Evolutionary conservation across 495 filamentous ascomycete species (phyloP).

Genomic region (Talaromyces wortmannii): DNA sequence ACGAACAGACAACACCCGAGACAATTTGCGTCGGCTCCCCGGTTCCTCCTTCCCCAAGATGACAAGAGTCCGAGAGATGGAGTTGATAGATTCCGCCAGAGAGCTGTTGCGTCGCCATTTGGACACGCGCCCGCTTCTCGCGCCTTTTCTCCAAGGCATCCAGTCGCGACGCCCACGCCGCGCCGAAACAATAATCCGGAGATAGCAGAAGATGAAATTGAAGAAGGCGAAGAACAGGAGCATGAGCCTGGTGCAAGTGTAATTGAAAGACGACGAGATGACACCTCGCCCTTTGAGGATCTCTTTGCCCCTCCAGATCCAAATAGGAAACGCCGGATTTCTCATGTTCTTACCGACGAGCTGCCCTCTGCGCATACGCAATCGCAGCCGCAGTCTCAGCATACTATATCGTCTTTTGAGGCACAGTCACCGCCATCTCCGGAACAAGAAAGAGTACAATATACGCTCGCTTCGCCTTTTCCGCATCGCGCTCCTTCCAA

Average conservation of each 20-base stretch:
- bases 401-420: neutral
- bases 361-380: neutral
- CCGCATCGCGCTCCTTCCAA: neutral
- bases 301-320: neutral
- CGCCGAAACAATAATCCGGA: neutral
- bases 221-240: neutral
- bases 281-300: neutral
- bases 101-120: neutral
- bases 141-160: neutral
- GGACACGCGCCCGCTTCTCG: neutral
- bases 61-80: neutral
- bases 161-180: neutral
- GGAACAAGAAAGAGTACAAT: neutral
- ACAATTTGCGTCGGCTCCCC: constrained; percentile 36
- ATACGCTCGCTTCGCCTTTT: neutral
- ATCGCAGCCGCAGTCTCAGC: neutral
- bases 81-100: neutral
- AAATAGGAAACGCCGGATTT: neutral
- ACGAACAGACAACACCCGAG: constrained; percentile 1
- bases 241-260: neutral
- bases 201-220: neutral
- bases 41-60: constrained; percentile 21
- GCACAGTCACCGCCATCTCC: neutral
- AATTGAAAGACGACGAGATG: neutral
- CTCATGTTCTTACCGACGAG: neutral